phyloP scores from a whole-genome alignment of 345 rosid species.

The Diplotaxis tenuifolia region DNA sequence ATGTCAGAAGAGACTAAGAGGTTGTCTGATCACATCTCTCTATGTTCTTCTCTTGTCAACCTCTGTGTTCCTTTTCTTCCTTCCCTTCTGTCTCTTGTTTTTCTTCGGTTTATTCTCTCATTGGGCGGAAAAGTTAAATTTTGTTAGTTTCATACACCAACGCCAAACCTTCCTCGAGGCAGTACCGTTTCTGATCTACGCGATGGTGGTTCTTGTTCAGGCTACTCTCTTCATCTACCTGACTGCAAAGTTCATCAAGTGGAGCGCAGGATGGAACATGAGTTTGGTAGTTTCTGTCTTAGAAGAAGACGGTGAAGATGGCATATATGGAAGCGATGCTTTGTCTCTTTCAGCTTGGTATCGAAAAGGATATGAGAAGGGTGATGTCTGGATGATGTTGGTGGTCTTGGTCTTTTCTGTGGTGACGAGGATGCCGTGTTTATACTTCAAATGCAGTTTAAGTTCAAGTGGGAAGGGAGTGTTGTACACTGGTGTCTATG shows the following conservation, averaged over 20 bases:
- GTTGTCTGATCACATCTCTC: constrained; percentile 45
- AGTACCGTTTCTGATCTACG: not conserved
- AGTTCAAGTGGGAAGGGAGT: not conserved
- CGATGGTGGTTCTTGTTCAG: constrained; percentile 23
- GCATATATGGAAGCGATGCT: constrained; percentile 35
- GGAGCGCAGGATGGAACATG: constrained; percentile 53
- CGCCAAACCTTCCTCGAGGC: not conserved
- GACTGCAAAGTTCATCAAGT: constrained; percentile 36
- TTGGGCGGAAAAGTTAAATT: not conserved
- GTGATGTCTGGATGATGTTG: constrained; percentile 38
- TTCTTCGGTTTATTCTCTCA: constrained; percentile 32
- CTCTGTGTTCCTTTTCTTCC: constrained; percentile 6
- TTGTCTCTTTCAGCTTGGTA: constrained; percentile 32
- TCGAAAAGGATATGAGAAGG: constrained; percentile 26
- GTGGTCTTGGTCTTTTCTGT: constrained; percentile 33
- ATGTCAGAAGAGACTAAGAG: constrained; percentile 27
- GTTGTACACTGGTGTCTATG: constrained; percentile 20
- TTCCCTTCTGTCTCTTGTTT: not conserved
- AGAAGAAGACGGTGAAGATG: constrained; percentile 30
- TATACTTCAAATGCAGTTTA: constrained; percentile 28
- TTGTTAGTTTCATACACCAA: not conserved
- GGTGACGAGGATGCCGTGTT: constrained; percentile 34
- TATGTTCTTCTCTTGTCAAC: constrained; percentile 39
- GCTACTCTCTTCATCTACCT: constrained; percentile 28
- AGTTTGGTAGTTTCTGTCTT: constrained; percentile 41